phyloP scores from a whole-genome alignment of 257 asterid genomes.

The Mitragyna speciosa region DNA sequence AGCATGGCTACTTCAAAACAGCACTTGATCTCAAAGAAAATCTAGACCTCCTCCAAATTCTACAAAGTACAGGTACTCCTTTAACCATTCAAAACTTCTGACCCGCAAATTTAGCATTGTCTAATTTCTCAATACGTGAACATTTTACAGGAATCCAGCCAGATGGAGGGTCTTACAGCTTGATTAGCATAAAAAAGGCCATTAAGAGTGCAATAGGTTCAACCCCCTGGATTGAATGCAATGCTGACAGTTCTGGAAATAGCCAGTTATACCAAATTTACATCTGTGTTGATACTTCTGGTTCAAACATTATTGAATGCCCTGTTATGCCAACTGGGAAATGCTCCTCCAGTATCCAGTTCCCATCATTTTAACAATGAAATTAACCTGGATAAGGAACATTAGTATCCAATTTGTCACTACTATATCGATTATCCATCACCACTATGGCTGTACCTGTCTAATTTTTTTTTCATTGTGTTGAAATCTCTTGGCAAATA shows the following conservation, averaged over 20 bases:
- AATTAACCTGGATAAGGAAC: background rate
- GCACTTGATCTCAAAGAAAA: conserved; percentile 57
- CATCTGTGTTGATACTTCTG: conserved; percentile 50
- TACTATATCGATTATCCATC: background rate
- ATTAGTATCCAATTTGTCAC: background rate
- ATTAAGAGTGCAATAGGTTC: conserved; percentile 40
- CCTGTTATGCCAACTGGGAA: conserved; percentile 56
- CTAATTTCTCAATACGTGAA: too few species aligned
- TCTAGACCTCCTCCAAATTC: conserved; percentile 52
- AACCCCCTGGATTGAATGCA: conserved; percentile 60
- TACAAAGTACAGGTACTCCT: conserved; percentile 49
- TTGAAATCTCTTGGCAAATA: background rate
- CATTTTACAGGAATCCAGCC: conserved; percentile 48
- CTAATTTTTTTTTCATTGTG: too few species aligned
- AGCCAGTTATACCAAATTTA: conserved; percentile 63
- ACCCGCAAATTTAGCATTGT: background rate
- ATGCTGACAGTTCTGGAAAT: conserved; percentile 48
- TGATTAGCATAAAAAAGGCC: conserved; percentile 43
- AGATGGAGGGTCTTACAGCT: conserved; percentile 48
- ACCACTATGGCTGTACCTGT: too few species aligned
- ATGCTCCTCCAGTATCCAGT: conserved; percentile 45
- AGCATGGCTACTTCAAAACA: conserved; percentile 54
- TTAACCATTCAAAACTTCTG: background rate
- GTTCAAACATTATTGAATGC: conserved; percentile 46
- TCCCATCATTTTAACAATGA: conserved; percentile 51